These are phyloP conservation scores for Phytopythium ostracodes DNA, from an alignment of 352 stramenopile species.

Conservation along the genomic window DNA sequence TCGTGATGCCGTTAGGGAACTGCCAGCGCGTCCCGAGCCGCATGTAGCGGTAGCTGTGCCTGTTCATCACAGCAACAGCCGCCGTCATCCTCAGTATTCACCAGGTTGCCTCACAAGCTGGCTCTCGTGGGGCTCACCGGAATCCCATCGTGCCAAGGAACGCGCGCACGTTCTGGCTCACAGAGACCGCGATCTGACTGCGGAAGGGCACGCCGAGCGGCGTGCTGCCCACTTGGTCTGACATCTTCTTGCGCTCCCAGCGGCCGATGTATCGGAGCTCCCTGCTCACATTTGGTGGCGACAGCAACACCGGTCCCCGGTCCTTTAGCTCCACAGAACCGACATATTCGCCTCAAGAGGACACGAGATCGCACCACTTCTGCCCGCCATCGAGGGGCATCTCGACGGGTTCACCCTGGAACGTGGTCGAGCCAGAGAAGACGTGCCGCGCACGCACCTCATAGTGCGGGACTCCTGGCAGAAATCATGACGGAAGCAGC, in stretches of 20 bases:
- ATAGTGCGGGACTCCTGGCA: slow-evolving; percentile 69
- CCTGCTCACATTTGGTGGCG: slow-evolving; percentile 19
- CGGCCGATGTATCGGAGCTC: slow-evolving; percentile 80
- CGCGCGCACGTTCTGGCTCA: slow-evolving; percentile 73
- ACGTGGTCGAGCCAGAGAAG: slow-evolving; percentile 78
- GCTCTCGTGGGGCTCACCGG: slow-evolving; percentile 56
- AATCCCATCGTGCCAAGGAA: slow-evolving; percentile 78
- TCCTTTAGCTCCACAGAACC: background rate
- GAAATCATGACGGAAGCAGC: background rate
- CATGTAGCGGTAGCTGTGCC: slow-evolving; percentile 84
- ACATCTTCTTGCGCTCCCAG: slow-evolving; percentile 87
- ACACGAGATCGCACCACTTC: slow-evolving; percentile 54
- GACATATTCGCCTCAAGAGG: background rate
- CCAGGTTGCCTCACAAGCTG: background rate
- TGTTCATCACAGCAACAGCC: slow-evolving; percentile 11
- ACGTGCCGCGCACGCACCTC: slow-evolving; percentile 79
- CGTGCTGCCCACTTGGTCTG: slow-evolving; percentile 58
- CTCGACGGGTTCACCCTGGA: slow-evolving; percentile 73
- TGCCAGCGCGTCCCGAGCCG: slow-evolving; percentile 78
- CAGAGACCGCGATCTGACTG: slow-evolving; percentile 78
- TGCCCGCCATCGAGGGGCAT: slow-evolving; percentile 71
- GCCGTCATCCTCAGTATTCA: background rate
- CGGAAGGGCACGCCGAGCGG: slow-evolving; percentile 72
- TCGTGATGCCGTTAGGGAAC: slow-evolving; percentile 77
- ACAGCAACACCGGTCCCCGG: background rate